Evolutionary conservation across 495 filamentous ascomycete species (phyloP), one percentile per base, ranked within the genome.

Genomic region (Glonium stellatum): DNA sequence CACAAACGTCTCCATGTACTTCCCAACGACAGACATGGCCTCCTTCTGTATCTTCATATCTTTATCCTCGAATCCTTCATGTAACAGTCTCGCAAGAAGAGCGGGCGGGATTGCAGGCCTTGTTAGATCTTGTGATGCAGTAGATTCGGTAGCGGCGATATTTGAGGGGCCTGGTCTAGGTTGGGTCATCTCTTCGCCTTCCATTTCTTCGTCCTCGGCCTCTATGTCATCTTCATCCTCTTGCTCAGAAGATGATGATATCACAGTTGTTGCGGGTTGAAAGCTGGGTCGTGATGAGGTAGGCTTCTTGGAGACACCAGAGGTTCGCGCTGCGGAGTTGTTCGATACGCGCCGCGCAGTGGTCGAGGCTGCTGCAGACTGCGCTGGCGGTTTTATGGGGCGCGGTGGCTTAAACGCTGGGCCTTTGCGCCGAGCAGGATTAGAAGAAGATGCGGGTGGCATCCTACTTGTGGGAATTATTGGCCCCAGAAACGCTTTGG

Each of bases 1-100:
- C 58, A 97, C 88, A 78, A 96, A 98, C 12, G 88, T 84, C 75
- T 95, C 89, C 69, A 96, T 81, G 69, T 97, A 97, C 75, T 87
- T 90, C 3, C 82, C 88, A 34, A 93, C 80, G 6, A 90, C 83
- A 13, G 73, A 76, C 69, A 91, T 84, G 18, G 93, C 95, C 52
- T 91, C 87, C 67, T 84, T 86, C 3, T 84, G 83, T 39, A 97
- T 86, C 69, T 86, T 79, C 1, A 85, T 92, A 55, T 82, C 81
- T 19, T 78, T 69, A 57, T 85, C 78, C 61, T 78, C 78, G 67
- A 96, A 95, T 71, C 86, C 83, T 58, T 91, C 82, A 67, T 95
- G 86, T 34, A 97, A 73, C 0, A 97, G 69, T 47, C 79, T 77
- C 4, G 85, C 86, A 13, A 98, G 73, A 21, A 98, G 77, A 49